Evolutionary conservation across 768 basidiomycete species (phyloP), one percentile per base, ranked within the genome.

Genomic region (Coprinopsis strossmayeri): DNA sequence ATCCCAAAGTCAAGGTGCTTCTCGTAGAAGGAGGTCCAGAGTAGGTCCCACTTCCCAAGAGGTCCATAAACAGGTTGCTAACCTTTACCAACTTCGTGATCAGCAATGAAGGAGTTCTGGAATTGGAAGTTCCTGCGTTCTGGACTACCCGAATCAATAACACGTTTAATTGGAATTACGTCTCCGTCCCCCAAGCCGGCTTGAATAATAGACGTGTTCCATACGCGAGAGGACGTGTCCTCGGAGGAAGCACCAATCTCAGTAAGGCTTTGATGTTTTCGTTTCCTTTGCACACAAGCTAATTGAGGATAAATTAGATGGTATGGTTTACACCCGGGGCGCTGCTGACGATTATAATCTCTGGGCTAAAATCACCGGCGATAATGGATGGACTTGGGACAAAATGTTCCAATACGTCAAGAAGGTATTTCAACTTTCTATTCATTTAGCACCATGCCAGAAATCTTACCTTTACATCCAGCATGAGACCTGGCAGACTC

Each of bases 401-500:
- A 21, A 24, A 2, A 30, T 51, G 17, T 34, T 27, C 2, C 43
- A 43, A 1, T 35, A 11, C 2, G 23, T 26, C 17, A n/a, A 18
- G 11, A 45, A 27, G 35, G 49, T 50, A 18, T 38, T 7, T 5
- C 17, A n/a, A n/a, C 9, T 18, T 38, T 18, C 9, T 9, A 11
- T 11, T 38, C 35, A 17, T 18, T n/a, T n/a, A n/a, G n/a, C 7
- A 25, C 40, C 30, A 21, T 17, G 12, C 62, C 46, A 61, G 62
- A 23, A 45, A 5, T 7, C 28, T 53, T 7, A 42, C 23, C 40
- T 4, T 18, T 4, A 25, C 4, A n/a, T n/a, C n/a, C 35, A 73
- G 71, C 64, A 64, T 51, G 73, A 76, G 53, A 60, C 55, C 30
- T 68, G 61, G 52, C 55, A 53, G 1, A 52, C 59, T 9, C 69